Evolutionary conservation across 2,329 filamentous ascomycete genomes (phyloP), one percentile per base, ranked within the genome.

Genomic region (Colletotrichum navitas): DNA sequence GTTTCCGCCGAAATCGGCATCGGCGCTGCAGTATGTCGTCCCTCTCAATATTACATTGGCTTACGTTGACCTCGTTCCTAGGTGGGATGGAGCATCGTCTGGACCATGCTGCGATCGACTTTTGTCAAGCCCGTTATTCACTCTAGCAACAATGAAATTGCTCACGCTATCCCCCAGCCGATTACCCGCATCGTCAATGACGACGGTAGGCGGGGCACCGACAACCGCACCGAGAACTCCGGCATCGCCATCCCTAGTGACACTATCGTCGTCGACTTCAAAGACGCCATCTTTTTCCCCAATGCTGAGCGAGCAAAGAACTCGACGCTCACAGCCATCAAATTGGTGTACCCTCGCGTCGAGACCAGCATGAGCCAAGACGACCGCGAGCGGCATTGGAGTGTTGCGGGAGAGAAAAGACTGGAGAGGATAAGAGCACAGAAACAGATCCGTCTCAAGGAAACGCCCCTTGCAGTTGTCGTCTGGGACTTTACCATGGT

Each of bases 1-100:
- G 85, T 87, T 2, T 87, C 85, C 0, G 88, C 88, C 1, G 88
- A 91, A 74, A 83, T 88, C 41, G 90, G 90, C 14, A 89, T 92
- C 56, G 89, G 83, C 29, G 81, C 81, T 32, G 86, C 88, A 0
- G 89, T 62, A 39, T 29, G 45, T 52, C 24, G 3, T 2, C 5
- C n/a, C 1, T 41, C 21, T 41, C n/a, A 12, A 14, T 2, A 8
- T 29, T 24, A 8, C 16, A 47, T 39, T 51, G 21, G 16, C 45
- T 21, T 24, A 29, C 12, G 21, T 5, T 62, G 7, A 62, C n/a
- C 18, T 39, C 26, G 1, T 14, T 16, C n/a, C 12, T 29, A 62
- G 60, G 60, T 90, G 0, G 89, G 85, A 18, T 92, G 92, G 85
- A 91, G 87, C 76, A 86, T 91, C 43, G 85, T 88, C 66, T 90